Evolutionary conservation across 306 rosid species (phyloP).

Genomic region (Sicyos baderoa): DNA sequence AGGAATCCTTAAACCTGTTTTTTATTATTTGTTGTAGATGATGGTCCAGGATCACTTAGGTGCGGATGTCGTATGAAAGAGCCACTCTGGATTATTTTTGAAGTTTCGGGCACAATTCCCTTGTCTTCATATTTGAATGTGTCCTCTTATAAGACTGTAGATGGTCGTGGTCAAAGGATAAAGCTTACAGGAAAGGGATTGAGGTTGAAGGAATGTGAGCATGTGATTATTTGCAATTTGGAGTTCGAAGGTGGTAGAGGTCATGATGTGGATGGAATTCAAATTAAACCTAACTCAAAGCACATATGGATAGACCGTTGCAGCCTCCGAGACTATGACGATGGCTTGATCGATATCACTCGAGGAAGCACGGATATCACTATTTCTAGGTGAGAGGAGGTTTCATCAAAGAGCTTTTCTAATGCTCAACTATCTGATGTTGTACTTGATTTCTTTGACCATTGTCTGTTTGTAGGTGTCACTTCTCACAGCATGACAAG

Average conservation of each 20-base stretch:
- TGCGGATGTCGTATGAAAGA: constrained; percentile 67
- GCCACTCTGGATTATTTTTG: constrained; percentile 88
- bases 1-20: neutral
- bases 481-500: constrained; percentile 73
- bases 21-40: constrained; percentile 42
- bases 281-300: constrained; percentile 84
- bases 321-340: constrained; percentile 70
- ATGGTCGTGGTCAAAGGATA: constrained; percentile 77
- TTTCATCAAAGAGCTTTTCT: neutral
- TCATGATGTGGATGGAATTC: constrained; percentile 82
- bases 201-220: constrained; percentile 84
- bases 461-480: constrained; percentile 51
- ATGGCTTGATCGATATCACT: constrained; percentile 83
- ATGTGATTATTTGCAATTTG: constrained; percentile 83
- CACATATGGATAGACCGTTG: constrained; percentile 96
- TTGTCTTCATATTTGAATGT: constrained; percentile 65
- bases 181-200: constrained; percentile 75
- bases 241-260: constrained; percentile 97
- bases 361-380: constrained; percentile 79
- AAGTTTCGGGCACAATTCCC: constrained; percentile 62
- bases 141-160: constrained; percentile 74
- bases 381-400: constrained; percentile 58
- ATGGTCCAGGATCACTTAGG: constrained; percentile 92
- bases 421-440: neutral
- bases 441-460: constrained; percentile 17